Percentiles rank a stretch among this genome's conserved stretches.
Conservation (phyloP, 169 alveolate genomes). For the Cryptosporidium parvum region DNA sequence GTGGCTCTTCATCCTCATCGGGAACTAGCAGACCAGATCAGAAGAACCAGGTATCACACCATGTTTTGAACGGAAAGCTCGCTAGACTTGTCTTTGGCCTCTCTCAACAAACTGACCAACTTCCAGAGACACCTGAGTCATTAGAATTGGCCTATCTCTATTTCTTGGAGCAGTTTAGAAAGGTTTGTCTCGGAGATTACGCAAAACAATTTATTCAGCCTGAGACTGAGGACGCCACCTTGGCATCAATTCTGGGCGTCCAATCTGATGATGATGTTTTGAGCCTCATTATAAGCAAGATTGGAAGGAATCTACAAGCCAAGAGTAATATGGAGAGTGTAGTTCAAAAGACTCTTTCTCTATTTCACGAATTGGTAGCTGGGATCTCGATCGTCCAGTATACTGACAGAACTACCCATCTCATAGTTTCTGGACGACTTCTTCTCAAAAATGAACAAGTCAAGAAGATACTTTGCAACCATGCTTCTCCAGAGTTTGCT, state of each 20-base stretch:
- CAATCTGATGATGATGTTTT: constrained; percentile 85
- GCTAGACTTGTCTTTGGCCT: constrained; percentile 84
- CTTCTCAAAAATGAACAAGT: constrained; percentile 91
- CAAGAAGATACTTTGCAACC: constrained; percentile 75
- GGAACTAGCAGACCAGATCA: constrained; percentile 78
- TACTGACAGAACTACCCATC: constrained; percentile 88
- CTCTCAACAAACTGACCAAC: constrained; percentile 82
- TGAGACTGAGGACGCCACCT: constrained; percentile 82
- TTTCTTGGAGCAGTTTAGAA: constrained; percentile 92
- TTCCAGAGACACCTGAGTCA: constrained; percentile 79
- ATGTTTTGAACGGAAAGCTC: constrained; percentile 84
- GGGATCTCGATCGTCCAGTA: constrained; percentile 94
- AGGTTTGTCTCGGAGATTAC: constrained; percentile 91
- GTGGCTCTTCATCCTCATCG: constrained; percentile 83
- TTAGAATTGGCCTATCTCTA: constrained; percentile 89
- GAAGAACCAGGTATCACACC: constrained; percentile 69
- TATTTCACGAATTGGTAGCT: constrained; percentile 91
- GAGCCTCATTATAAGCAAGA: constrained; percentile 83
- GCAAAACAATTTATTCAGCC: constrained; percentile 87
- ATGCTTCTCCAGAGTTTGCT: constrained; percentile 81
- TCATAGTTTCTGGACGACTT: constrained; percentile 92
- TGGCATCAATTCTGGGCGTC: constrained; percentile 81
- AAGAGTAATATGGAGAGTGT: constrained; percentile 86
- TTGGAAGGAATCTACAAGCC: constrained; percentile 86
- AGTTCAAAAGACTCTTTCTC: constrained; percentile 88